Evolutionary conservation across 192 early-diverging fungal genomes (phyloP).

Genomic region (Rhizophagus sp.): DNA sequence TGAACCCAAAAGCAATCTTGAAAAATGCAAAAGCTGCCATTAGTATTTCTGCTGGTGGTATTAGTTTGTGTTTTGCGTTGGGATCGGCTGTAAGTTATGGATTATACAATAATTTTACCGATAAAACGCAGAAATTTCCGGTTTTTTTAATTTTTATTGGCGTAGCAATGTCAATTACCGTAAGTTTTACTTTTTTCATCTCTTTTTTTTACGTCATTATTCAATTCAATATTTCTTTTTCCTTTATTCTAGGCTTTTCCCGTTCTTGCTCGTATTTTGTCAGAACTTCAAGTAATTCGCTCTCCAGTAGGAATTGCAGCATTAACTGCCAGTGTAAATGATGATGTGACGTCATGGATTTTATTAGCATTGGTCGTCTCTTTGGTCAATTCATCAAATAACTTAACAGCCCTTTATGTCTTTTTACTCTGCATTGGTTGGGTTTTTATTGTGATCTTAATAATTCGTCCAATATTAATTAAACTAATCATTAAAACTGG

Average conservation of each 20-base stretch:
- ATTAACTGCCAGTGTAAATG: conserved; percentile 81
- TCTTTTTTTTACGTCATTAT: neutral
- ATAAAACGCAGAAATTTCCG: conserved; percentile 53
- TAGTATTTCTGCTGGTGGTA: conserved; percentile 75
- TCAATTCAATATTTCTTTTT: neutral
- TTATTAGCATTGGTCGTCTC: conserved; percentile 81
- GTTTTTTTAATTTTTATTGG: conserved; percentile 84
- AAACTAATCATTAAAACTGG: conserved; percentile 51
- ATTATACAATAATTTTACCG: conserved; percentile 59
- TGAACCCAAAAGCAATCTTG: conserved; percentile 65
- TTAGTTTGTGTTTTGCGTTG: conserved; percentile 78
- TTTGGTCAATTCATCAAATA: conserved; percentile 50
- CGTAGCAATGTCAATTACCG: conserved; percentile 90
- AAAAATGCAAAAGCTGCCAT: conserved; percentile 56
- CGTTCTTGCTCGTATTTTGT: conserved; percentile 91
- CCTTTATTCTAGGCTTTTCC: conserved; percentile 71
- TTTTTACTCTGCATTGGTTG: conserved; percentile 74
- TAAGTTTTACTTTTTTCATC: conserved; percentile 24
- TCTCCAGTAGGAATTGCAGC: conserved; percentile 83
- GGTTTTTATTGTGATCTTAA: conserved; percentile 69
- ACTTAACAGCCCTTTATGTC: conserved; percentile 78
- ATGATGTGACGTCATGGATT: conserved; percentile 88
- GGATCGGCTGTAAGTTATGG: conserved; percentile 74
- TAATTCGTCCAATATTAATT: conserved; percentile 65
- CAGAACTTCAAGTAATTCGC: conserved; percentile 80